These are phyloP conservation scores for Ephemerocybe angulata DNA, from an alignment of 768 basidiomycete genomes.

Conservation along the genomic window DNA sequence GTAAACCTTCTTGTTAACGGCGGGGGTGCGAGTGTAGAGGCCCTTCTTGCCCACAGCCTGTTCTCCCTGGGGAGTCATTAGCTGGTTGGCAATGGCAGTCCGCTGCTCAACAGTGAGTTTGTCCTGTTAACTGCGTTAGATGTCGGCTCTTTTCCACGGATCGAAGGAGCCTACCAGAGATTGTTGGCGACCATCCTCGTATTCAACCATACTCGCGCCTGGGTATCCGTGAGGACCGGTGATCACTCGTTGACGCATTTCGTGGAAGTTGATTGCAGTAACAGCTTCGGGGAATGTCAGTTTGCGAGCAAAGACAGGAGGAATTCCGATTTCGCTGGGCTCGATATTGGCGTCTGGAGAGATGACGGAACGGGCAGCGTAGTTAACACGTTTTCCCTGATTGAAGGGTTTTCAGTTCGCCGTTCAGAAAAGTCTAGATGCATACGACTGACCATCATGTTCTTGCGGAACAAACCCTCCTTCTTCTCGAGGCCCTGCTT, in stretches of 20 bases:
- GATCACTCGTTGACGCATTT: slow-evolving; percentile 85
- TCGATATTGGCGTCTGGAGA: slow-evolving; percentile 99
- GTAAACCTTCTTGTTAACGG: slow-evolving; percentile 96
- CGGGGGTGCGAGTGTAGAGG: slow-evolving; percentile 70
- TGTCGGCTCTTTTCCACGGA: not conserved
- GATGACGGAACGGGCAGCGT: slow-evolving; percentile 99
- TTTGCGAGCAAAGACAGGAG: slow-evolving; percentile 95
- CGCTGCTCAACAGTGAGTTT: slow-evolving; percentile 84
- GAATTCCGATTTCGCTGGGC: slow-evolving; percentile 96
- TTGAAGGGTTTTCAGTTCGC: not conserved
- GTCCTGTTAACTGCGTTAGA: slow-evolving; percentile 49
- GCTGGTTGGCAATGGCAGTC: slow-evolving; percentile 91
- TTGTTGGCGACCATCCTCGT: slow-evolving; percentile 87
- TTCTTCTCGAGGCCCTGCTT: slow-evolving; percentile 99
- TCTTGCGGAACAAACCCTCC: slow-evolving; percentile 94
- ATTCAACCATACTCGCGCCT: slow-evolving; percentile 91
- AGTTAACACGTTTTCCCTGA: slow-evolving; percentile 98
- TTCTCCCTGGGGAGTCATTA: slow-evolving; percentile 87
- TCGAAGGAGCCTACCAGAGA: slow-evolving; percentile 55
- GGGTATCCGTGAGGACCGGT: slow-evolving; percentile 86
- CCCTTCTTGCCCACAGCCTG: slow-evolving; percentile 49
- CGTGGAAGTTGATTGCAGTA: slow-evolving; percentile 84
- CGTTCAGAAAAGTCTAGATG: not conserved
- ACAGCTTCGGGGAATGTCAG: slow-evolving; percentile 98
- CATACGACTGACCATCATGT: slow-evolving; percentile 83